Percentiles rank a stretch among this genome's conserved stretches.
phyloP scores from a whole-genome alignment of 176 grass and related monocot species.

The Thalia dealbata region DNA sequence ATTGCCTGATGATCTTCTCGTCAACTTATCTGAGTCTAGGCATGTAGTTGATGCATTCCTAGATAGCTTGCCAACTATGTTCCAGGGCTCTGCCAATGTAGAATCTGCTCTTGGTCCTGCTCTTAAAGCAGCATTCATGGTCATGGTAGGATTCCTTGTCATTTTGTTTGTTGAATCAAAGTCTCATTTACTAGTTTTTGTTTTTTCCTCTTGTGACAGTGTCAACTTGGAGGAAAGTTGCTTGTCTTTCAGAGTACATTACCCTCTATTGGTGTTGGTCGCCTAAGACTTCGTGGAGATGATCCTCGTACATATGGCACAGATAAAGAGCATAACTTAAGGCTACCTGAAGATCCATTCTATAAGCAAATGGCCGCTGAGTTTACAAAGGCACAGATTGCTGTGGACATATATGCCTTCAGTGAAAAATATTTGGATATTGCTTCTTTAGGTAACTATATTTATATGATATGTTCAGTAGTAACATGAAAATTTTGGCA shows the following conservation, averaged over 20 bases:
- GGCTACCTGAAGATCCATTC: constrained; percentile 81
- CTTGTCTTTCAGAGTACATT: constrained; percentile 86
- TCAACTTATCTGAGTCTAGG: constrained; percentile 86
- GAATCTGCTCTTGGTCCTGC: constrained; percentile 91
- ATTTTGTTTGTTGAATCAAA: constrained; percentile 7
- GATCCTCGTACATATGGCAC: constrained; percentile 86
- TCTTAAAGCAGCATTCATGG: constrained; percentile 90
- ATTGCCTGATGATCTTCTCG: constrained; percentile 88
- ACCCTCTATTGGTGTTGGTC: constrained; percentile 79
- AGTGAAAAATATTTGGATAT: constrained; percentile 80
- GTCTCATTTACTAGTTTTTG: constrained; percentile 20
- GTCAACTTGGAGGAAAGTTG: constrained; percentile 87
- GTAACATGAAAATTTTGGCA: background rate
- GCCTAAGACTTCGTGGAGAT: constrained; percentile 80
- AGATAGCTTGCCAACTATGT: constrained; percentile 93
- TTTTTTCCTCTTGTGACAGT: constrained; percentile 35
- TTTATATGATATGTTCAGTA: background rate
- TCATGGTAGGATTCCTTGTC: constrained; percentile 53
- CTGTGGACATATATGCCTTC: constrained; percentile 86
- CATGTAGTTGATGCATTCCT: constrained; percentile 74
- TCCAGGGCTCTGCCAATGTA: constrained; percentile 73
- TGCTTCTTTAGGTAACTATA: constrained; percentile 72
- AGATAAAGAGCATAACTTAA: constrained; percentile 76
- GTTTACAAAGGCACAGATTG: constrained; percentile 85
- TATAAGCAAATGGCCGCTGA: constrained; percentile 99